Evolutionary conservation across 2,329 filamentous ascomycete species (phyloP), one percentile per base, ranked within the genome.

Genomic region (Periconia sp.): DNA sequence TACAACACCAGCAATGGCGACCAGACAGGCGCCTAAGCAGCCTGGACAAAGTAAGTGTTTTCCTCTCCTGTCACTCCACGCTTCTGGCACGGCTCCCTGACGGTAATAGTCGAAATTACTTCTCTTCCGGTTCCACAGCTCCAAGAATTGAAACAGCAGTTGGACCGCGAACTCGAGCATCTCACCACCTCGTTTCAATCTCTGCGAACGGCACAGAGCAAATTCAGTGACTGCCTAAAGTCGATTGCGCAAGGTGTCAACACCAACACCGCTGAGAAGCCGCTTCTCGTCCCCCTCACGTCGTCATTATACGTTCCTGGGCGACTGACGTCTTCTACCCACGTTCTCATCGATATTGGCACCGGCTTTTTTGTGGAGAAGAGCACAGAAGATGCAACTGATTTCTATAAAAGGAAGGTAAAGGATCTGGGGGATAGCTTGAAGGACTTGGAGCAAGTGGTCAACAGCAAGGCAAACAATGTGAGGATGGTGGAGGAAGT

Each of bases 291-390:
- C n/a, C 94, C 95, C 0, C 77, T 99, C 57, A 99, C 94, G 13
- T 94, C 90, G 65, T 97, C 92, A 1, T 83, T 99, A 30, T 99
- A 99, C 75, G 93, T 99, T 15, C 89, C 89, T 23, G 95, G 93
- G 31, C 87, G 83, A 40, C 80, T 97, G 41, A 82, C 89, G 9
- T 63, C 65, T 40, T 58, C 62, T 31, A 61, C 64, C 46, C 65
- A 72, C 37, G 71, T 75, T 20, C 57, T 97, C 54, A 91, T 97
- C 41, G 93, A 97, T 73, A 86, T 97, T 18, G 93, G 93, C 18
- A 97, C 93, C 1, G 93, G 93, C 0, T 97, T 95, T 73, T 92
- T 92, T 69, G 87, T 97, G 49, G 92, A 97, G 77, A 99, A 99
- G 79, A 82, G 77, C 10, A 80, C 82, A 1, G 73, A 76, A 20